phyloP scores from a whole-genome alignment of 352 stramenopile species.

The Phytophthora uliginosa region DNA sequence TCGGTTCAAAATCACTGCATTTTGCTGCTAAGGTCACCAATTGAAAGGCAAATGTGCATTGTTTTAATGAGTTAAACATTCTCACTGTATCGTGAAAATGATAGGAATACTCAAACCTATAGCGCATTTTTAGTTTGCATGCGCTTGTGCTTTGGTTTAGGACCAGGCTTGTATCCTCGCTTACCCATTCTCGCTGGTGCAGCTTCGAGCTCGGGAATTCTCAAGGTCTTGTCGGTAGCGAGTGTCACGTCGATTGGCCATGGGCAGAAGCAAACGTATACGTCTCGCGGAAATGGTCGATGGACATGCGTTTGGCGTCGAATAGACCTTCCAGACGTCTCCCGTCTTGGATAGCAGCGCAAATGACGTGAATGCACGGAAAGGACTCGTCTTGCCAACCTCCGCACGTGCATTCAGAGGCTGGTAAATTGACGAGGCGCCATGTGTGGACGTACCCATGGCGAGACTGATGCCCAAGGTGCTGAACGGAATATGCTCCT shows the following conservation, averaged over 20 bases:
- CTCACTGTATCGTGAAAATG: too few species aligned
- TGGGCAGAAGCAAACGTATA: constrained; percentile 12
- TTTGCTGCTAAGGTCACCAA: too few species aligned
- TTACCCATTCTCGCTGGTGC: not conserved
- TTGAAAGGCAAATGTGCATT: too few species aligned
- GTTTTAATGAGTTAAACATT: too few species aligned
- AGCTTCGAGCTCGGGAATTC: not conserved
- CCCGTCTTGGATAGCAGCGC: not conserved
- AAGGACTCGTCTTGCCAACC: constrained; percentile 18
- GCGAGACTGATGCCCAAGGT: not conserved
- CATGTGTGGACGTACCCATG: constrained; percentile 13
- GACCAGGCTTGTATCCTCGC: not conserved
- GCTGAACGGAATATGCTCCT: not conserved
- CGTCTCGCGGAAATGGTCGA: constrained; percentile 10
- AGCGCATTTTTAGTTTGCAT: not conserved
- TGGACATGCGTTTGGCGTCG: constrained; percentile 2
- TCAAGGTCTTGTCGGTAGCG: not conserved
- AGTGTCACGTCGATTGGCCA: constrained; percentile 11
- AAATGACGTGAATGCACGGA: constrained; percentile 21
- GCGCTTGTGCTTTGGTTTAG: not conserved
- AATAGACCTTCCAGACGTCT: not conserved
- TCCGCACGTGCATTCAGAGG: constrained; percentile 8
- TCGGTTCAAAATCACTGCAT: not conserved
- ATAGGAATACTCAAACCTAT: not conserved
- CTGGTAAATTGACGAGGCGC: constrained; percentile 9